Evolutionary conservation across 441 rosid species (phyloP), one percentile per base, ranked within the genome.

Genomic region (Populus hybrid): DNA sequence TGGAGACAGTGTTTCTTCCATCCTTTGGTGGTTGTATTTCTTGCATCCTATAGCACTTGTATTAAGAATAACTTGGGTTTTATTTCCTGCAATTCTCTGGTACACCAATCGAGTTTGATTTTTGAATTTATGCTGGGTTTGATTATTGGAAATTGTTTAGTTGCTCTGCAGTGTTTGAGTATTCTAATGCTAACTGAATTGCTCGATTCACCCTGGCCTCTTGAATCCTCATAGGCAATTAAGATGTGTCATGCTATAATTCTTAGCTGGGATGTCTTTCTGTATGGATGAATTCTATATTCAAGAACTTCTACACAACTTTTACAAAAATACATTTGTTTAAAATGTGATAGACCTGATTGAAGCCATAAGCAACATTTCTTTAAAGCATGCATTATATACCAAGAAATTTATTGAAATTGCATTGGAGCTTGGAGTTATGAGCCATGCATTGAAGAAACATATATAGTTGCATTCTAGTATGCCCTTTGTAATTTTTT

Each of bases 21-120:
- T 78, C 76, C 76, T 77, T 65, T 82, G 73, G 79, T 79, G 70
- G 82, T 79, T 95, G 92, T 93, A 87, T 56, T 86, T 76, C 86
- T 81, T 86, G 77, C 83, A 63, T 76, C 74, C 77, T 77, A 50
- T 82, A 71, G 78, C 81, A 75, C 81, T 81, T 95, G 92, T 93
- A 90, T 56, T 86, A 67, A 79, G 79, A 76, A 76, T 79, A 72
- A 80, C 74, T 74, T 68, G 76, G 68, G 72, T 77, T 76, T 42
- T 83, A 77, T 35, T 50, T 59, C 76, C 64, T 64, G 40, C 77
- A 18, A 40, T 56, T 64, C 68, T 72, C 50, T 68, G 64, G 71
- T 75, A 35, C 74, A 38, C 40, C 73, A 38, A 67, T 72, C 65
- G 28, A 36, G 42, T 78, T 76, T 69, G 26, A 24, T 65, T 42